A percentile compares a stretch with the other conserved stretches of the same genome.
These are phyloP conservation scores for Mimosa pudica DNA, from an alignment of 306 rosid genomes.

Conservation along the genomic window DNA sequence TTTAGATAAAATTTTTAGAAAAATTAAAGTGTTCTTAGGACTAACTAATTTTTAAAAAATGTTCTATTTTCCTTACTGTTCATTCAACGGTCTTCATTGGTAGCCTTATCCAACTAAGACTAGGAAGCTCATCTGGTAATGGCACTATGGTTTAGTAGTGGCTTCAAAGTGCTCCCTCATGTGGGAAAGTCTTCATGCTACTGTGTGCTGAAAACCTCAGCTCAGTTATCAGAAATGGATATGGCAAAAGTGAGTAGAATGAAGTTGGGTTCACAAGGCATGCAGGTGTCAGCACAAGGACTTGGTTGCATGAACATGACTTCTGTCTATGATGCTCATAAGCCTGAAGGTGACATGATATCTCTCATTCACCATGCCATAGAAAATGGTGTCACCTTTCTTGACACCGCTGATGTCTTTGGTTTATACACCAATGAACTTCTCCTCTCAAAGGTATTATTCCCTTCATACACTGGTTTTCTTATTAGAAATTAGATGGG, in stretches of 20 bases:
- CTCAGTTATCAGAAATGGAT: neutral
- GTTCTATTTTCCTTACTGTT: no score
- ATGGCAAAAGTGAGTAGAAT: neutral
- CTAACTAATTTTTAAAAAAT: no score
- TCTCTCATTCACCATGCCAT: slow-evolving; percentile 65
- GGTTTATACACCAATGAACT: slow-evolving; percentile 60
- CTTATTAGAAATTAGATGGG: no score
- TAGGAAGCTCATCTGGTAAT: neutral
- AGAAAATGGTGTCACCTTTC: slow-evolving; percentile 58
- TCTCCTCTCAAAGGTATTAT: slow-evolving; percentile 46
- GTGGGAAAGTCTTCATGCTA: neutral
- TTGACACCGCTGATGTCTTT: slow-evolving; percentile 64
- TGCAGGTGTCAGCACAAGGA: slow-evolving; percentile 55
- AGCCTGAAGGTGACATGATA: slow-evolving; percentile 72
- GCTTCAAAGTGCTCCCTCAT: neutral
- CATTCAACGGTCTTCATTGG: no score
- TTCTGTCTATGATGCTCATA: slow-evolving; percentile 38
- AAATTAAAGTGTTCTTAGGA: no score
- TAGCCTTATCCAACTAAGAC: neutral
- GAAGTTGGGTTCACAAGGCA: slow-evolving; percentile 3
- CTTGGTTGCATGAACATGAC: slow-evolving; percentile 81
- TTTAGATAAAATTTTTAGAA: no score
- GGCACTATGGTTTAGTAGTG: neutral
- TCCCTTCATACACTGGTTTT: no score
- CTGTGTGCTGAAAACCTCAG: neutral